Percentiles rank a stretch among this genome's conserved stretches.
These are phyloP conservation scores for Candida smagusa DNA, from an alignment of 1,139 yeast genomes.

Conservation along the genomic window DNA sequence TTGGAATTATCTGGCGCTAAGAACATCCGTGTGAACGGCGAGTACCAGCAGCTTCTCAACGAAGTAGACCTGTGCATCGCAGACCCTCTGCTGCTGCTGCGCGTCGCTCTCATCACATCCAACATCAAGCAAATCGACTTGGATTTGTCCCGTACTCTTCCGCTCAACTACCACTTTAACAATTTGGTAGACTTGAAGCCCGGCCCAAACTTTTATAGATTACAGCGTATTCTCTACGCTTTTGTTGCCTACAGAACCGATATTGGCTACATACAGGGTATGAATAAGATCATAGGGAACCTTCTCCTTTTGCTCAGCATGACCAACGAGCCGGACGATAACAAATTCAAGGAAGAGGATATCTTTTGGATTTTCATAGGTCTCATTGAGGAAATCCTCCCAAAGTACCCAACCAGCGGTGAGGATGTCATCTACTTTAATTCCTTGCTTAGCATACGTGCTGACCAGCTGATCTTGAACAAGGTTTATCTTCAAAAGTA, in stretches of 20 bases:
- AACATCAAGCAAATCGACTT: conserved; percentile 52
- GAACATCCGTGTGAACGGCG: conserved; percentile 46
- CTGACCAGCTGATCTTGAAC: conserved; percentile 34
- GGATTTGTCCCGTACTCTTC: conserved; percentile 56
- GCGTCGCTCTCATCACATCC: conserved; percentile 17
- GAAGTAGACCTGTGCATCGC: conserved; percentile 9
- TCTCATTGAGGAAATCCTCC: conserved; percentile 51
- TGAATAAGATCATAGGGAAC: conserved; percentile 60
- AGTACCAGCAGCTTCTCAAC: conserved; percentile 34
- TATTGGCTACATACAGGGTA: conserved; percentile 62
- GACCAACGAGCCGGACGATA: conserved; percentile 11
- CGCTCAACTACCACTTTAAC: conserved; percentile 51
- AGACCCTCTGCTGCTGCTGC: conserved; percentile 1
- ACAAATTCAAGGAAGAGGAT: conserved; percentile 43
- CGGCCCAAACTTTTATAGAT: conserved; percentile 51
- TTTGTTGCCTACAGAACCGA: conserved; percentile 48
- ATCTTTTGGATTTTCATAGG: conserved; percentile 57
- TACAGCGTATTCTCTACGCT: conserved; percentile 50
- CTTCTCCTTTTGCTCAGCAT: conserved; percentile 34
- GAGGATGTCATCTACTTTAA: conserved; percentile 16
- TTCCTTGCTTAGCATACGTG: conserved; percentile 38
- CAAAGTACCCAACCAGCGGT: conserved; percentile 24
- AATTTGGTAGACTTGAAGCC: conserved; percentile 37
- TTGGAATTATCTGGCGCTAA: conserved; percentile 53
- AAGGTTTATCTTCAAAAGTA: conserved; percentile 19